These are phyloP conservation scores for Trichomonas tenax DNA, from an alignment of 208 protist species.

Conservation along the genomic window DNA sequence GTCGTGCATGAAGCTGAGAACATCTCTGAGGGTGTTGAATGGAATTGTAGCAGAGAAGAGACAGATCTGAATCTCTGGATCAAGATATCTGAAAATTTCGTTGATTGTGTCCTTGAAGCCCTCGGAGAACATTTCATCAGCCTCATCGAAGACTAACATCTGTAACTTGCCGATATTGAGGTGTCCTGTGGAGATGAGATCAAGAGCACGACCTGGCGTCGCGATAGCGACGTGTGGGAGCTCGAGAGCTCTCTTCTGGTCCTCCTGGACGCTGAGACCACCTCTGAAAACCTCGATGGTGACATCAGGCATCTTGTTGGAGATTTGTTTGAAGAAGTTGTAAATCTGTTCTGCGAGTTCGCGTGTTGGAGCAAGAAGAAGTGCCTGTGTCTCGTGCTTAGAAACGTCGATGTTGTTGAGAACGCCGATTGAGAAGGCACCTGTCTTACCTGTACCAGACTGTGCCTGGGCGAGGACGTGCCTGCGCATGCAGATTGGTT, in stretches of 20 bases:
- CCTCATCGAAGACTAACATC: slow-evolving; percentile 90
- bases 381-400: slow-evolving; percentile 64
- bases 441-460: slow-evolving; percentile 91
- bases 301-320: slow-evolving; percentile 17
- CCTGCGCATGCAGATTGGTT: slow-evolving; percentile 68
- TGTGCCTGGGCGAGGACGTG: slow-evolving; percentile 88
- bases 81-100: slow-evolving; percentile 82
- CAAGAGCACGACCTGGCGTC: slow-evolving; percentile 87
- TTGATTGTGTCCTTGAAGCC: slow-evolving; percentile 96
- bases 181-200: slow-evolving; percentile 76
- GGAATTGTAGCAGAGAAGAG: slow-evolving; percentile 64
- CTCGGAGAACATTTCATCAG: slow-evolving; percentile 91
- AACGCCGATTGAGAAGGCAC: slow-evolving; percentile 73
- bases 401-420: slow-evolving; percentile 54
- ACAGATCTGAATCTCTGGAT: slow-evolving; percentile 58
- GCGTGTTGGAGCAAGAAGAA: slow-evolving; percentile 87
- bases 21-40: slow-evolving; percentile 65
- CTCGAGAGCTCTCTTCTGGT: slow-evolving; percentile 83
- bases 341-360: slow-evolving; percentile 88
- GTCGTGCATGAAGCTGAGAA: slow-evolving; percentile 78
- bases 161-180: slow-evolving; percentile 62
- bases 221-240: slow-evolving; percentile 95
- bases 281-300: slow-evolving; percentile 54
- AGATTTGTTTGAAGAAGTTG: slow-evolving; percentile 50
- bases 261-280: slow-evolving; percentile 78